Evolutionary conservation across 2,329 filamentous ascomycete genomes (phyloP).

Genomic region (Fusarium denticulatum): DNA sequence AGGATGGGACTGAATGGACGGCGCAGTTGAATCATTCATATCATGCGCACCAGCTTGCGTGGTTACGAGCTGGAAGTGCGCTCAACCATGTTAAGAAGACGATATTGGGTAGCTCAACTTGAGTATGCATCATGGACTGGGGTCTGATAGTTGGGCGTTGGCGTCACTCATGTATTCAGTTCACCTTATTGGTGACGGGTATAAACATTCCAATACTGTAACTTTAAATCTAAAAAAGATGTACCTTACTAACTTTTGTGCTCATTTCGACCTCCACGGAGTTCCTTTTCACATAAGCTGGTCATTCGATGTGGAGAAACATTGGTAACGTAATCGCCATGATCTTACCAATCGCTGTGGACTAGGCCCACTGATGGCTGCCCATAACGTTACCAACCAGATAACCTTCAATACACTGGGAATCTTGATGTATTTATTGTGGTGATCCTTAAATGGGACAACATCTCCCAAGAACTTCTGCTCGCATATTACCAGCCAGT

Average conservation of each 20-base stretch:
- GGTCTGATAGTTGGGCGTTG: not conserved
- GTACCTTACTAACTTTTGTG: too few species aligned
- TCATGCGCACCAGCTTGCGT: conserved; percentile 15
- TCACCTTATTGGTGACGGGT: not conserved
- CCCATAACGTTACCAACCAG: not conserved
- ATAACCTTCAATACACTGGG: not conserved
- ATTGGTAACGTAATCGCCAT: not conserved
- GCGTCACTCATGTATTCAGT: not conserved
- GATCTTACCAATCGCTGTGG: not conserved
- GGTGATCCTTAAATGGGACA: not conserved
- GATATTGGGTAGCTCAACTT: not conserved
- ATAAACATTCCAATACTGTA: not conserved
- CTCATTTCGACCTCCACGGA: not conserved
- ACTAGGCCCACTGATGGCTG: not conserved
- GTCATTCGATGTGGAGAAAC: not conserved
- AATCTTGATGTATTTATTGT: not conserved
- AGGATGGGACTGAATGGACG: conserved; percentile 8
- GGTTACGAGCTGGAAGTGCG: conserved; percentile 21
- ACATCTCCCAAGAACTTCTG: accelerated
- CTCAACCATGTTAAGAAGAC: conserved; percentile 21
- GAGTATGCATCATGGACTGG: accelerated
- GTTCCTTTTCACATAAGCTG: too few species aligned
- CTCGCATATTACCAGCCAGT: too few species aligned
- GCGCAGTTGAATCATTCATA: conserved; percentile 23
- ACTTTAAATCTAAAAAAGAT: too few species aligned